These are phyloP conservation scores for Cerrena zonata DNA, from an alignment of 1,284 basidiomycete species.

Conservation along the genomic window DNA sequence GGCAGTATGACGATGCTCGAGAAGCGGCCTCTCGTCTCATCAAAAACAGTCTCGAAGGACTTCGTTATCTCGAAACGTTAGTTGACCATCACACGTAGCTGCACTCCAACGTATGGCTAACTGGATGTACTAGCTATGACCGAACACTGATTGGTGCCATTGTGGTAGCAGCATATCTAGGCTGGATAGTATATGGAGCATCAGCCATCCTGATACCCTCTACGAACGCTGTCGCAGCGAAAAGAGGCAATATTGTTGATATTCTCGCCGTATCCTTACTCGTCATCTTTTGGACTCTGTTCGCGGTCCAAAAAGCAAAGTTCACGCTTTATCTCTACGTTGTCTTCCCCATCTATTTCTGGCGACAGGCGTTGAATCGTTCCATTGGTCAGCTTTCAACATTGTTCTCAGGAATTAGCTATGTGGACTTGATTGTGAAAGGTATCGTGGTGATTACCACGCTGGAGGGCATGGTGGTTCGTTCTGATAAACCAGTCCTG, in stretches of 20 bases:
- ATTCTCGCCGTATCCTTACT: conserved; percentile 30
- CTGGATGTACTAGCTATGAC: conserved; percentile 53
- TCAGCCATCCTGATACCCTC: conserved; percentile 41
- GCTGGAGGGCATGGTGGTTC: conserved; percentile 69
- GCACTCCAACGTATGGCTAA: too few relatives aligned
- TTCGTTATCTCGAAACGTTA: conserved; percentile 79
- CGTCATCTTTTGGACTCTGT: conserved; percentile 42
- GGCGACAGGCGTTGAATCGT: conserved; percentile 39
- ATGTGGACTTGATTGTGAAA: conserved; percentile 15
- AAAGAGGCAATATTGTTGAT: conserved; percentile 12
- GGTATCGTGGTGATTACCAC: conserved; percentile 34
- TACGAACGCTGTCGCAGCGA: neutral
- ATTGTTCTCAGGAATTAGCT: neutral
- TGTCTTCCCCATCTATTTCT: conserved; percentile 73
- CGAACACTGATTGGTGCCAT: conserved; percentile 67
- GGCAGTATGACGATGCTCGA: conserved; percentile 49
- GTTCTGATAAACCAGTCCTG: too few relatives aligned
- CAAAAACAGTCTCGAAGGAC: conserved; percentile 52
- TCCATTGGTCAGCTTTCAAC: neutral
- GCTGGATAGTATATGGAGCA: conserved; percentile 70
- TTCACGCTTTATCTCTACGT: conserved; percentile 77
- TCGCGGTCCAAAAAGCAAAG: conserved; percentile 62
- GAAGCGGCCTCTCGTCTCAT: conserved; percentile 51
- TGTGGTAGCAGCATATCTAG: conserved; percentile 69
- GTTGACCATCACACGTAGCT: neutral